Base-by-base conservation (phyloP, 805 yeast species). In the Metschnikowia hibisci region DNA sequence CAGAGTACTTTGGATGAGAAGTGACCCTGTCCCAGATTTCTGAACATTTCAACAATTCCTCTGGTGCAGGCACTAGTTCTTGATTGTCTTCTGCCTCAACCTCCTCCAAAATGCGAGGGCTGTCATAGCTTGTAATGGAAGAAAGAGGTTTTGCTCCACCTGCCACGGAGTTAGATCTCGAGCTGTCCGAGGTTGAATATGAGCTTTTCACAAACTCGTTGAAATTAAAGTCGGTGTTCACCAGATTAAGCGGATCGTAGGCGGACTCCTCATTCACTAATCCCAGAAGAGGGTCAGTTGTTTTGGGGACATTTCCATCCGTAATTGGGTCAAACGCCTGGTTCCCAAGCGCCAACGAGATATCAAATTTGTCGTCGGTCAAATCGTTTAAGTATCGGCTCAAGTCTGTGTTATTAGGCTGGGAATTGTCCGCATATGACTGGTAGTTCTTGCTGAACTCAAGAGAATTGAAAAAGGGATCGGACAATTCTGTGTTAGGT, bases 21-120 rank as follows among this genome's bases (percentile, higher is more conserved):
- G 96, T 86, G 30, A 93, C 84, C 58, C 98, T 77, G 63, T 91
- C 98, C 99, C 99, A 93, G 12, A 91, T 84, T 53, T 89, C 96
- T 0, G 95, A 79, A 64, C 99, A 93, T 57, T 80, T 80, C 51
- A 80, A 60, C 11, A 76, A 71, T 13, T 64, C 66, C 44, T 81
- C 84, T 7, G 79, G 84, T 4, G 84, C 77, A 5, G 95, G 95
- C 3, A 87, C 90, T 23, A 80, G 77, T 43, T 50, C 51, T 12
- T 47, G 43, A 13, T 37, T 36, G 14, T 44, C 51, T 20, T 50
- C 39, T 27, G 67, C 70, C 20, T 61, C 60, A 27, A 27, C 29
- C 10, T 54, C 63, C 16, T 56, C 56, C 25, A 33, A 33, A 10
- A 41, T 47, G 12, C 45, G 31, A 2, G 53, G 55, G 30, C 53